Base-by-base conservation (phyloP, 306 rosid genomes). In the Glycine tomentella region DNA sequence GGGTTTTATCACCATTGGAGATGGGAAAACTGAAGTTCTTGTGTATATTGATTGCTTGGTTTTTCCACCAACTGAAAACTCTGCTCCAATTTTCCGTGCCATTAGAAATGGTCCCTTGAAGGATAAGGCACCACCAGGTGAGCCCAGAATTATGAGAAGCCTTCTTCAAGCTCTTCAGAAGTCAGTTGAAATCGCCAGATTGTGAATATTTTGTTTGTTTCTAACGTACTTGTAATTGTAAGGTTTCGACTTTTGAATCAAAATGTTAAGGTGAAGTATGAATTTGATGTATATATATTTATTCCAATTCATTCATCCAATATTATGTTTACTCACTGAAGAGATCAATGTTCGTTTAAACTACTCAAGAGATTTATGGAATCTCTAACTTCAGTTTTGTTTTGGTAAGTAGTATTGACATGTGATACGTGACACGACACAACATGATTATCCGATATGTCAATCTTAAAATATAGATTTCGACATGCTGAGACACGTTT, bases 91-190 rank as follows among this genome's bases (percentile, higher is more conserved):
- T 45, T 95, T 95, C 78, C 90, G 94, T 48, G 99, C 98, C 68
- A 82, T 83, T 33, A 90, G 97, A 89, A 89, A 93, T 78, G 98
- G 99, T 20, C 90, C 80, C 62, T 65, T 81, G 25, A 95, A 93
- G 80, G 91, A 91, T 72, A 83, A 79, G 69, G 81, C 87, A 34
- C 94, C 88, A 16, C 98, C 98, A 0, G 98, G 99, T 48, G 98
- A 95, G 70, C 93, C 97, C 12, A 91, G 99, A 81, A 91, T 95
- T 49, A 95, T 95, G 98, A 89, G 96, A 79, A 93, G 97, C 72
- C 97, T 93, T 77, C 86, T 89, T 75, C 63, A 66, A 79, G 99
- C 99, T 81, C 94, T 95, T 53, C 83, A 90, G 84, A 93, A 87
- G 77, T 91, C 98, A 0, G 93, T 95, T 86, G 86, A 90, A 85